Evolutionary conservation across 805 yeast genomes (phyloP), one percentile per base, ranked within the genome.

Genomic region (Kluyveromyces lactis): DNA sequence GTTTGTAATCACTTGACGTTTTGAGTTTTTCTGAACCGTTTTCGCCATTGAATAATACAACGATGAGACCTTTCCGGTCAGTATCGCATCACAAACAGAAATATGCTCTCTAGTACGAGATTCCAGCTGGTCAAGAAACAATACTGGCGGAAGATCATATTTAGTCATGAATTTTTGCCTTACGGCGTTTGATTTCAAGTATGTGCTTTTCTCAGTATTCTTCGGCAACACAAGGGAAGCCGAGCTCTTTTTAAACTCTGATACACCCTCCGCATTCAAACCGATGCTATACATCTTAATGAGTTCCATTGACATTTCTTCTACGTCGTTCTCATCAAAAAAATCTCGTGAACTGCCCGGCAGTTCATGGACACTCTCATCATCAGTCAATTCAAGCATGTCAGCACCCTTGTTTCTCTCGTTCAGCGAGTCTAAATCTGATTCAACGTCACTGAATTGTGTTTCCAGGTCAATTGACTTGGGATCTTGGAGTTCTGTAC

Each of bases 41-140:
- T 67, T 64, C 0, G 87, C 86, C 19, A 66, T 45, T 2, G 59
- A 60, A 49, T 77, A 79, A 52, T 67, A 79, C 27, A 57, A 54
- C 1, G 84, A 78, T 10, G 64, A 57, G 1, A 55, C 49, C 10
- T 62, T 44, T 2, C 77, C 81, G 1, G 62, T 53, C n/a, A 75
- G 55, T 16, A 76, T 58, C 10, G 51, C 47, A 1, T 68, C 67
- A 1, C 74, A 55, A 4, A 64, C 42, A 2, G 42, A 41, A 13
- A 67, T 32, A 36, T 66, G 59, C 18, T 62, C 55, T 18, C 55
- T 46, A 2, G 60, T 53, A 34, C 60, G 55, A 3, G 39, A 26
- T 13, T 55, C 42, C 12, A 75, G 42, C 30, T 55, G 61, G 8
- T 44, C 45, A 17, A 60, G 55, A 13, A 64, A 44, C 10, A 63